These are phyloP conservation scores for Obba rivulosa DNA, from an alignment of 768 basidiomycete species.

Conservation along the genomic window DNA sequence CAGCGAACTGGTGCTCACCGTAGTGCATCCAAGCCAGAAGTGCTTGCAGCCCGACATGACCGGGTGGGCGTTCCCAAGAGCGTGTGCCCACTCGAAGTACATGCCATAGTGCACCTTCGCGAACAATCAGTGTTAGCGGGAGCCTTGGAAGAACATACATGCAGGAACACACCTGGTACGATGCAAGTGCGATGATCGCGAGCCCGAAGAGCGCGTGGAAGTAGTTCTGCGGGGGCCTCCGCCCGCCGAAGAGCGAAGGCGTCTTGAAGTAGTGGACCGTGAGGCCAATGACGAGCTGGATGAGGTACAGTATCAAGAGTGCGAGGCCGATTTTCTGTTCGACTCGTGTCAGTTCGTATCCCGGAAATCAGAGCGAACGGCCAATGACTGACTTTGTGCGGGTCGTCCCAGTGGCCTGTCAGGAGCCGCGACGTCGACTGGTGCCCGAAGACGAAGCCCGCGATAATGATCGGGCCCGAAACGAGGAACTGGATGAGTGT, in stretches of 20 bases:
- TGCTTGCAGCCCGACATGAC: too few relatives aligned
- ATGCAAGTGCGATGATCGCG: constrained; percentile 46
- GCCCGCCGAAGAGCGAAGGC: constrained; percentile 23
- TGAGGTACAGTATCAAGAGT: constrained; percentile 47
- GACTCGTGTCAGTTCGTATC: too few relatives aligned
- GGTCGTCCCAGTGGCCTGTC: constrained; percentile 30
- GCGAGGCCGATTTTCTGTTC: constrained; percentile 45
- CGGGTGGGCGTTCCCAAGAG: too few relatives aligned
- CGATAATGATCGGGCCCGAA: constrained; percentile 48
- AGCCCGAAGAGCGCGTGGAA: constrained; percentile 43
- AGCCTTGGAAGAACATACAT: too few relatives aligned
- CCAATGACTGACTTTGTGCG: too few relatives aligned
- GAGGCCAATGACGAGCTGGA: constrained; percentile 42
- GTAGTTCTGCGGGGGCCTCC: constrained; percentile 40
- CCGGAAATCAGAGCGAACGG: too few relatives aligned
- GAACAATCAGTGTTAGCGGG: too few relatives aligned
- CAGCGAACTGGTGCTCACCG: too few relatives aligned
- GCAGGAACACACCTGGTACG: constrained; percentile 34
- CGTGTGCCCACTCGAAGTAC: too few relatives aligned
- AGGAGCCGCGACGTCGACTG: constrained; percentile 26
- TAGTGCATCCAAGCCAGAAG: too few relatives aligned
- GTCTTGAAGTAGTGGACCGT: constrained; percentile 50
- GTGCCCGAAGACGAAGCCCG: constrained; percentile 44
- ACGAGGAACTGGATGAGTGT: constrained; percentile 40
- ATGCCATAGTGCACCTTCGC: too few relatives aligned